These are phyloP conservation scores for Arthrobotrys megalospora DNA, from an alignment of 2,329 filamentous ascomycete genomes.

Conservation along the genomic window DNA sequence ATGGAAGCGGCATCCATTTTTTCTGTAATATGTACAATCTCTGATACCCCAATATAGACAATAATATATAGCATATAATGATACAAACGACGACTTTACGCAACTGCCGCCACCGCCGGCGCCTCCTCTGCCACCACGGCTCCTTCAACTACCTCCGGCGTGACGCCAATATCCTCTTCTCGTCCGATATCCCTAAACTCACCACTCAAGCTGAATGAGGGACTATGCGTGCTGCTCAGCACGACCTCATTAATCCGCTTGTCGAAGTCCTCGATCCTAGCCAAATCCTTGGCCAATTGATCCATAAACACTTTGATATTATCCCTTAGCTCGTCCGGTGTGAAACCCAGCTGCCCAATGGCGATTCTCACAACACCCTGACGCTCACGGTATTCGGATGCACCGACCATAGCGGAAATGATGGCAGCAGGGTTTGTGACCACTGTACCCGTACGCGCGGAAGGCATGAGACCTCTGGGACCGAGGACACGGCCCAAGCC, in stretches of 20 bases:
- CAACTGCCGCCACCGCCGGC: conserved; percentile 1
- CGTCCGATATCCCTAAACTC: conserved; percentile 73
- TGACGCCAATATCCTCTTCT: conserved; percentile 7
- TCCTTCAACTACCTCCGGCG: conserved; percentile 3
- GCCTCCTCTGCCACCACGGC: conserved; percentile 8
- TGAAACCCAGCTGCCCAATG: conserved; percentile 91
- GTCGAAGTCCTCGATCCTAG: conserved; percentile 73
- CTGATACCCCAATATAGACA: conserved; percentile 60
- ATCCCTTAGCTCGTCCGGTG: conserved; percentile 84
- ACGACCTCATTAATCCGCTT: conserved; percentile 76
- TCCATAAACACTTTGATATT: conserved; percentile 86
- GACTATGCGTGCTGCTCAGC: conserved; percentile 87
- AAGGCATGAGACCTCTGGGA: conserved; percentile 93
- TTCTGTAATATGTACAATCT: conserved; percentile 53
- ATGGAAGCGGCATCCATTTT: conserved; percentile 30
- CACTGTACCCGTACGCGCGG: conserved; percentile 87
- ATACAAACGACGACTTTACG: conserved; percentile 35
- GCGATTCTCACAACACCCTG: conserved; percentile 87
- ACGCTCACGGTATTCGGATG: conserved; percentile 87
- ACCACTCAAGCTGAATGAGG: conserved; percentile 88
- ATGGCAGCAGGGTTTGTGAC: conserved; percentile 82
- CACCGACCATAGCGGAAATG: conserved; percentile 86
- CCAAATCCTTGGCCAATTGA: conserved; percentile 83
- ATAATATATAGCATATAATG: conserved; percentile 48
- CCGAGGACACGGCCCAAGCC: conserved; percentile 85